These are phyloP conservation scores for Globisporangium middletonii DNA, from an alignment of 352 stramenopile species.

Conservation along the genomic window DNA sequence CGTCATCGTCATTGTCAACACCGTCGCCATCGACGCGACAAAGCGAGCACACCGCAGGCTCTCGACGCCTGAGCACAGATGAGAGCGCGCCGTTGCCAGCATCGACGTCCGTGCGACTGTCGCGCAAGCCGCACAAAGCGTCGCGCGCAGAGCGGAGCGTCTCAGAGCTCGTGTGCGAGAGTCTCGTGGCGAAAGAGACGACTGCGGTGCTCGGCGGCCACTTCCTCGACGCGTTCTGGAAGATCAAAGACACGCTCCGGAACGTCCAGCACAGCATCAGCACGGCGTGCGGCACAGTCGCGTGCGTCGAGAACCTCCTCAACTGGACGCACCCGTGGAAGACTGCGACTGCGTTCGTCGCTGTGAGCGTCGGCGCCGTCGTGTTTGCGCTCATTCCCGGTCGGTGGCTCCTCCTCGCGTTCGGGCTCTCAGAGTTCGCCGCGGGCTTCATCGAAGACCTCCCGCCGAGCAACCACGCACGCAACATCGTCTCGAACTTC, in stretches of 20 bases:
- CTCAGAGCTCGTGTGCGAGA: slow-evolving; percentile 67
- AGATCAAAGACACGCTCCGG: slow-evolving; percentile 79
- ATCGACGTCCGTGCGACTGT: too few relatives aligned
- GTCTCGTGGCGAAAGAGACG: slow-evolving; percentile 65
- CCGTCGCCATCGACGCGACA: not conserved
- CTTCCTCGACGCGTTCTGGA: slow-evolving; percentile 75
- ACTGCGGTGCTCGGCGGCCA: slow-evolving; percentile 58
- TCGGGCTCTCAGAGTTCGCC: slow-evolving; percentile 72
- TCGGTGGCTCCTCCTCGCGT: slow-evolving; percentile 68
- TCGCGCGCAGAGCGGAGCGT: slow-evolving; percentile 50
- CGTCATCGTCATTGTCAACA: not conserved
- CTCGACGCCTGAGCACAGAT: slow-evolving; percentile 1
- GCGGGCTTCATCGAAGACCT: slow-evolving; percentile 73
- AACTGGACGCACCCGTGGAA: slow-evolving; percentile 89
- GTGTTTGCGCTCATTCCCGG: slow-evolving; percentile 65
- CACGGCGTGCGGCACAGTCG: slow-evolving; percentile 55
- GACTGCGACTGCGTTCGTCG: slow-evolving; percentile 52
- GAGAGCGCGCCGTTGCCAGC: not conserved
- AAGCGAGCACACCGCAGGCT: not conserved
- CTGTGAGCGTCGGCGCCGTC: slow-evolving; percentile 37
- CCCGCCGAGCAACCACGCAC: slow-evolving; percentile 68
- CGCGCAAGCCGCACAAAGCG: slow-evolving; percentile 10
- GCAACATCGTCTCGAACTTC: slow-evolving; percentile 79
- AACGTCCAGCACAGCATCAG: slow-evolving; percentile 74
- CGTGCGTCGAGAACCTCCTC: slow-evolving; percentile 74